Percentiles rank a stretch among this genome's conserved stretches.
Evolutionary conservation across 805 yeast genomes (phyloP).

Genomic region (Candida cerambycidarum): DNA sequence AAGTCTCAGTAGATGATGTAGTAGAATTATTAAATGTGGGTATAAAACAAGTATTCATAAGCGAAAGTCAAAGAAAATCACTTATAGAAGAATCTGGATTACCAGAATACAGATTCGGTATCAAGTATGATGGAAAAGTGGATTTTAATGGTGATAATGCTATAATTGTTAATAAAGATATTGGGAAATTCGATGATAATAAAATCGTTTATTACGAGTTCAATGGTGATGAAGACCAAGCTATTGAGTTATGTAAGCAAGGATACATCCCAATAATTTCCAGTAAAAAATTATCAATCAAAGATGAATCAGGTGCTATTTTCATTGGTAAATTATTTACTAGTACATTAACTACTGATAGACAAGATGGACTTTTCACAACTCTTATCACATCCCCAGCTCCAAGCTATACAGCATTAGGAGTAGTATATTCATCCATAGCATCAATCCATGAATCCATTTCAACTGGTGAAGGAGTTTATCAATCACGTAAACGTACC

Average conservation of each 20-base stretch:
- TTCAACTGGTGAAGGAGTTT: constrained; percentile 80
- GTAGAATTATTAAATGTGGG: constrained; percentile 63
- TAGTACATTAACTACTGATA: constrained; percentile 67
- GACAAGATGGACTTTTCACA: constrained; percentile 81
- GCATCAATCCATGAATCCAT: constrained; percentile 83
- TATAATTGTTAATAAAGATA: constrained; percentile 21
- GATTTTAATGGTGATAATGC: constrained; percentile 11
- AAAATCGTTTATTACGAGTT: constrained; percentile 25
- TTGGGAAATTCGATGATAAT: constrained; percentile 27
- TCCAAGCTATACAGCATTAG: constrained; percentile 53
- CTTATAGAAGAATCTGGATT: constrained; percentile 46
- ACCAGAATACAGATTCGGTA: constrained; percentile 48
- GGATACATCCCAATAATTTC: constrained; percentile 35
- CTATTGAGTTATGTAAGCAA: constrained; percentile 24
- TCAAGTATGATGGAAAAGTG: constrained; percentile 16
- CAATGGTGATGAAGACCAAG: constrained; percentile 21
- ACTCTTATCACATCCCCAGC: constrained; percentile 79
- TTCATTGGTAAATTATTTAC: constrained; percentile 48
- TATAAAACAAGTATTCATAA: constrained; percentile 46
- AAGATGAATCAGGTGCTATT: constrained; percentile 18
- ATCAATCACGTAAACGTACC: constrained; percentile 76
- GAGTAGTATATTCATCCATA: constrained; percentile 85
- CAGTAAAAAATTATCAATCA: constrained; percentile 22
- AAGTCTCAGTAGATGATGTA: constrained; percentile 42
- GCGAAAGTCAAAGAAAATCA: constrained; percentile 25